phyloP scores from a whole-genome alignment of 495 filamentous ascomycete genomes.

The Rhizodiscina lignyota region DNA sequence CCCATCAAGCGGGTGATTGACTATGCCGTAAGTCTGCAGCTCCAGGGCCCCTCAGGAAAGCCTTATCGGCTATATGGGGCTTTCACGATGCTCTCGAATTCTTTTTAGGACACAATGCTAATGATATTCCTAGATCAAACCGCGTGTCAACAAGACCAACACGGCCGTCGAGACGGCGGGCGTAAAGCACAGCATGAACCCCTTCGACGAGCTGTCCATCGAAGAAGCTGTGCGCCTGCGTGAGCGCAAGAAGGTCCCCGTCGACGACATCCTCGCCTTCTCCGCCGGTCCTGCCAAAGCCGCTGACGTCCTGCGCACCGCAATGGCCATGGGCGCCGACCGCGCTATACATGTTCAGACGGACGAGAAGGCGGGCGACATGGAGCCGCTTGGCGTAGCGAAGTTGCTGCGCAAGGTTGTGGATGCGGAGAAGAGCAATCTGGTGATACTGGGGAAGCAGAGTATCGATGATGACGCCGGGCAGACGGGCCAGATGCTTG shows the following conservation, averaged over 20 bases:
- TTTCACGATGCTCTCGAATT: too few species aligned
- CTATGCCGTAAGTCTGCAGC: conserved; percentile 71
- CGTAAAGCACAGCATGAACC: conserved; percentile 97
- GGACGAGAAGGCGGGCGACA: conserved; percentile 30
- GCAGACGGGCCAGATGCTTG: conserved; percentile 98
- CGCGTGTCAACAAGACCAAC: conserved; percentile 88
- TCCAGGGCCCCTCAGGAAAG: too few species aligned
- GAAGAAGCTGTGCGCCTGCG: conserved; percentile 91
- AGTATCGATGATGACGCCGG: conserved; percentile 89
- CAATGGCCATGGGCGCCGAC: conserved; percentile 98
- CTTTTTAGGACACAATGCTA: too few species aligned
- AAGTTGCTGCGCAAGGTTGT: conserved; percentile 72
- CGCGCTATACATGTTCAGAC: conserved; percentile 70
- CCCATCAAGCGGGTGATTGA: conserved; percentile 97
- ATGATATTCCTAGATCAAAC: conserved; percentile 57
- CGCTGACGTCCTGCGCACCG: conserved; percentile 74
- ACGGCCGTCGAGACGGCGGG: conserved; percentile 82
- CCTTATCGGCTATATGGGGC: too few species aligned
- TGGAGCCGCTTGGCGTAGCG: conserved; percentile 84
- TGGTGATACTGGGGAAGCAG: conserved; percentile 93
- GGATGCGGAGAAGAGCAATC: conserved; percentile 64
- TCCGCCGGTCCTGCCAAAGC: conserved; percentile 76
- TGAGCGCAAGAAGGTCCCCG: conserved; percentile 41
- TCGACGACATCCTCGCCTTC: conserved; percentile 81
- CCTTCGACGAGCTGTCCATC: conserved; percentile 95